A percentile compares a stretch with the other conserved stretches of the same genome.
phyloP scores from a whole-genome alignment of 2,329 filamentous ascomycete species.

The Remersonia thermophila region DNA sequence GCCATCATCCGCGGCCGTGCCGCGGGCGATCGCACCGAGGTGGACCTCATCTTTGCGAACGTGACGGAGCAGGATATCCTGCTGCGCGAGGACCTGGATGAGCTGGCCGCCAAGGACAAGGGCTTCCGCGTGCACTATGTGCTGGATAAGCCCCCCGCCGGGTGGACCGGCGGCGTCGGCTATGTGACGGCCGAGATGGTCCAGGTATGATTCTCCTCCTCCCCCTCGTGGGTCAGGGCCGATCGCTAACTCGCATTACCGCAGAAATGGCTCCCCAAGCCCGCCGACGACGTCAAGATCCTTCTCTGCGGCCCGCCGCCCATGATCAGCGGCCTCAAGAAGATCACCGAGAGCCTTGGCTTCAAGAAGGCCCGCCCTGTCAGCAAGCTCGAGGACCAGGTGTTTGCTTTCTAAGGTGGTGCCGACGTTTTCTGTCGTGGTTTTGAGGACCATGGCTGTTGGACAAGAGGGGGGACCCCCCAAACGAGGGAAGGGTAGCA shows the following conservation, averaged over 20 bases:
- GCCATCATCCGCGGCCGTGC: slow-evolving; percentile 74
- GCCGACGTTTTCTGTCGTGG: no score
- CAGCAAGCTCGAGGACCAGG: slow-evolving; percentile 95
- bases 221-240: not conserved
- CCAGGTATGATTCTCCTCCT: slow-evolving; percentile 37
- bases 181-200: slow-evolving; percentile 97
- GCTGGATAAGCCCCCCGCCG: slow-evolving; percentile 85
- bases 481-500: no score
- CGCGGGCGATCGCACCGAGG: slow-evolving; percentile 70
- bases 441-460: no score
- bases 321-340: slow-evolving; percentile 96
- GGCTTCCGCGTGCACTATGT: slow-evolving; percentile 88
- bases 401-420: slow-evolving; percentile 75
- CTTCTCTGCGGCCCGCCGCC: slow-evolving; percentile 90
- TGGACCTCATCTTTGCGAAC: slow-evolving; percentile 95
- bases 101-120: slow-evolving; percentile 62
- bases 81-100: slow-evolving; percentile 81
- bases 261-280: slow-evolving; percentile 67
- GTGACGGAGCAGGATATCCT: slow-evolving; percentile 88
- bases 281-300: slow-evolving; percentile 81
- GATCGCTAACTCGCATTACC: slow-evolving; percentile 18
- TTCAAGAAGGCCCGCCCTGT: slow-evolving; percentile 88
- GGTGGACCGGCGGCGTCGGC: slow-evolving; percentile 84
- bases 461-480: no score
- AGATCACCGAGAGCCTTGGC: slow-evolving; percentile 76